Evolutionary conservation across 495 filamentous ascomycete genomes (phyloP).

Genomic region (Durotheca rogersii): DNA sequence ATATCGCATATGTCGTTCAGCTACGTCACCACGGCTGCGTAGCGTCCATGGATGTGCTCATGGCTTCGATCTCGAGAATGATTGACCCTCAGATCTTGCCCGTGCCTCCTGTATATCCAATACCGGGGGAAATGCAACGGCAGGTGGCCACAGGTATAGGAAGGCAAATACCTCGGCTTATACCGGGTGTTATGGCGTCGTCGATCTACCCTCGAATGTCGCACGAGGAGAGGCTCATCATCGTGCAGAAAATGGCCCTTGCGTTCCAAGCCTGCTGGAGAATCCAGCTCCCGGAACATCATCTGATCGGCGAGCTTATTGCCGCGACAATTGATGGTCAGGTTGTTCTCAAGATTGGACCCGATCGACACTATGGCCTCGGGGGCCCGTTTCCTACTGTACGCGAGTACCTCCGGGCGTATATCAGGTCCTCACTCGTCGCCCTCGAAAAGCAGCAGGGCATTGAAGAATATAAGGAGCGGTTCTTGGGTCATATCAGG

Average conservation of each 20-base stretch:
- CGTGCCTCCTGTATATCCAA: constrained; percentile 15
- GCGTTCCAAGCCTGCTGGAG: constrained; percentile 12
- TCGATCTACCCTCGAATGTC: not conserved
- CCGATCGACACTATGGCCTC: constrained; percentile 5
- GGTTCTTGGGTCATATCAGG: constrained; percentile 15
- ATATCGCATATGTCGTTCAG: constrained; percentile 15
- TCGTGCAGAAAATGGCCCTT: constrained; percentile 8
- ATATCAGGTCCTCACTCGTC: constrained; percentile 18
- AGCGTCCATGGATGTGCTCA: constrained; percentile 13
- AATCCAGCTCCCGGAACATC: constrained; percentile 2
- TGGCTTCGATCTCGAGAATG: constrained; percentile 8
- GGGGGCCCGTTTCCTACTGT: constrained; percentile 23
- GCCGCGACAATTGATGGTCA: not conserved
- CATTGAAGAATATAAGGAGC: constrained; percentile 29
- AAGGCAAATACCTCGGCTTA: constrained; percentile 10
- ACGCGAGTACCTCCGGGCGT: constrained; percentile 17
- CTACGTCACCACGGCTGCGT: constrained; percentile 14
- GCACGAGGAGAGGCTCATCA: not conserved
- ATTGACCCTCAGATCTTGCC: constrained; percentile 9
- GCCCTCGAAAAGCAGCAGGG: constrained; percentile 25
- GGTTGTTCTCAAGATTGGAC: constrained; percentile 2
- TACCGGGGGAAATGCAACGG: constrained; percentile 10
- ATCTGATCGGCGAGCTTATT: constrained; percentile 6
- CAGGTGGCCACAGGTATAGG: constrained; percentile 11
- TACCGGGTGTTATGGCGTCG: constrained; percentile 4